Evolutionary conservation across 192 early-diverging fungal species (phyloP).

Genomic region (Umbelopsis sp.): DNA sequence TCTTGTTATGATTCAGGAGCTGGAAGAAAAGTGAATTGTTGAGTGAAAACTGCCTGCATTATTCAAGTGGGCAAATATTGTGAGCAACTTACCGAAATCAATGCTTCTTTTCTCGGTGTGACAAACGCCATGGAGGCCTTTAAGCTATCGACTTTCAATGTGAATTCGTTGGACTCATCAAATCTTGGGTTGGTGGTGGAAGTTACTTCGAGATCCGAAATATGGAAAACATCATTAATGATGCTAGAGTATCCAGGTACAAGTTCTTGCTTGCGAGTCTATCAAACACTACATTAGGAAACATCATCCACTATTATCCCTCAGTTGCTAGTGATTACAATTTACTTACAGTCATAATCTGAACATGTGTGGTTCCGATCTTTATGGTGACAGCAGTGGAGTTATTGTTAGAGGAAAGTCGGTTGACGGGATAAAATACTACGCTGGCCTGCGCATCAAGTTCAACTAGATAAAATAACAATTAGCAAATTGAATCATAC

Average conservation of each 20-base stretch:
- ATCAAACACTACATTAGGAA: neutral
- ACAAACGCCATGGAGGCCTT: constrained; percentile 65
- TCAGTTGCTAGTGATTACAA: neutral
- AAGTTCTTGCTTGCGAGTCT: constrained; percentile 64
- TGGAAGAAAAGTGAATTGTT: constrained; percentile 28
- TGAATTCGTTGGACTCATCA: constrained; percentile 54
- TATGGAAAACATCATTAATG: constrained; percentile 87
- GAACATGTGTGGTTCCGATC: constrained; percentile 76
- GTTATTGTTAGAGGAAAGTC: constrained; percentile 58
- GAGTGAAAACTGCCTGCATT: neutral
- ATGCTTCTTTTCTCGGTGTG: constrained; percentile 68
- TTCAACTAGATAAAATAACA: constrained; percentile 37
- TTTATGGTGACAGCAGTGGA: constrained; percentile 76
- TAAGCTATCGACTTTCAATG: constrained; percentile 66
- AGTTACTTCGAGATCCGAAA: constrained; percentile 41
- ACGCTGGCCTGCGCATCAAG: constrained; percentile 71
- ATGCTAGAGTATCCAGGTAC: constrained; percentile 66
- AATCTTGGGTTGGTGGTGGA: constrained; percentile 10
- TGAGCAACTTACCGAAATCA: constrained; percentile 38
- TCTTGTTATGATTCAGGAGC: constrained; percentile 68
- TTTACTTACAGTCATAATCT: constrained; percentile 64
- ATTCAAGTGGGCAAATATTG: too few species aligned
- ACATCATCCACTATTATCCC: neutral
- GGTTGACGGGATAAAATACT: constrained; percentile 62
- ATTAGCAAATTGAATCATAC: neutral